phyloP scores from a whole-genome alignment of 2,329 filamentous ascomycete genomes.

The Rhexocercosporidium sp. region DNA sequence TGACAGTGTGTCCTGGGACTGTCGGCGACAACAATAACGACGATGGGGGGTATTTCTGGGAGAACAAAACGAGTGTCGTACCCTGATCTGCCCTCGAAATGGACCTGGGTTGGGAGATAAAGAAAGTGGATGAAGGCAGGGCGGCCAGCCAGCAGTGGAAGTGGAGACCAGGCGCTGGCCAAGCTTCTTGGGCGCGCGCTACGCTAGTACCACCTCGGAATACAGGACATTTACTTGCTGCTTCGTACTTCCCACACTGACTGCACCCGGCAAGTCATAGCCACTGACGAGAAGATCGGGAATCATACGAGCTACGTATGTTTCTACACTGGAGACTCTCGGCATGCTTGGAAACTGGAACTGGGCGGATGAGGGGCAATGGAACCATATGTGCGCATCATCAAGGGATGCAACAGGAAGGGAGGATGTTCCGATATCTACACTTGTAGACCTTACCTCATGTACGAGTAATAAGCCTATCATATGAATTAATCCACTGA shows the following conservation, averaged over 20 bases:
- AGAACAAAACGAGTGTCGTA: slow-evolving; percentile 22
- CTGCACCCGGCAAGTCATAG: slow-evolving; percentile 10
- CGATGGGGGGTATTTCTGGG: not conserved
- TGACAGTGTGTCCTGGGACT: slow-evolving; percentile 14
- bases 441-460: too few species aligned
- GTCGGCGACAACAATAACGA: slow-evolving; percentile 3
- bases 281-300: not conserved
- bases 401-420: not conserved
- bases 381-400: slow-evolving; percentile 16
- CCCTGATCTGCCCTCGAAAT: not conserved
- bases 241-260: too few species aligned
- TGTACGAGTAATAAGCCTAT: not conserved
- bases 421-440: too few species aligned
- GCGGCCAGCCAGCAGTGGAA: not conserved
- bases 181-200: not conserved
- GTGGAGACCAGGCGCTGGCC: too few species aligned
- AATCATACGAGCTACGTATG: too few species aligned
- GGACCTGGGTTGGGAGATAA: slow-evolving; percentile 21
- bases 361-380: not conserved
- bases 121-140: slow-evolving; percentile 20
- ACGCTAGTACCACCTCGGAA: not conserved
- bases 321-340: not conserved
- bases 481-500: not conserved
- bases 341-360: not conserved
- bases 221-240: not conserved